A percentile compares a stretch with the other conserved stretches of the same genome.
These are phyloP conservation scores for Dothiorella sarmentorum DNA, from an alignment of 2,329 filamentous ascomycete species.

Conservation along the genomic window DNA sequence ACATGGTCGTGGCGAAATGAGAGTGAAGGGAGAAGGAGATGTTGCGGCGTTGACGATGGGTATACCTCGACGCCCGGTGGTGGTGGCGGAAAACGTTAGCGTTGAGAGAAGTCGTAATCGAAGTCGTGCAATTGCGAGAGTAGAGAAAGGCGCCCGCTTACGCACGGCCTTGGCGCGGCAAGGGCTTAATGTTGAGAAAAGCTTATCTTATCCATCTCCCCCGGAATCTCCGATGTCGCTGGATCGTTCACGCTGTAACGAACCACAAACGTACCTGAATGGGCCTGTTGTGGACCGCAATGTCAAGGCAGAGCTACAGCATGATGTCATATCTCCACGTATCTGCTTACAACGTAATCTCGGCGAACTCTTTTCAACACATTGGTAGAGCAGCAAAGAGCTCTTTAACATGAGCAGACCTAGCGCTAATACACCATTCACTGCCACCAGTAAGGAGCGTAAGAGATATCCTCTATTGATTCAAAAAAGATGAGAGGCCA, in stretches of 20 bases:
- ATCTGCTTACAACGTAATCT: no score
- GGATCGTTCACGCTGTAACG: background rate
- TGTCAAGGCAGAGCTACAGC: no score
- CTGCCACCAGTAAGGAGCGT: background rate
- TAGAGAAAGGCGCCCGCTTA: background rate
- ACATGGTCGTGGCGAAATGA: background rate
- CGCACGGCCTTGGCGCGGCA: constrained; percentile 13
- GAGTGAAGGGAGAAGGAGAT: no score
- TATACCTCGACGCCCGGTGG: background rate
- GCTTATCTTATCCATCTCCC: constrained; percentile 9
- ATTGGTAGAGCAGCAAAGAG: no score
- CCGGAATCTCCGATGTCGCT: constrained; percentile 9
- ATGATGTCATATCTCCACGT: no score
- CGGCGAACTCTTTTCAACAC: no score
- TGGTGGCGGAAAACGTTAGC: background rate
- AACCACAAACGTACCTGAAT: no score
- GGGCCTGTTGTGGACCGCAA: no score
- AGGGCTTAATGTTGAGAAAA: no score
- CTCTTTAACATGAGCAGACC: background rate
- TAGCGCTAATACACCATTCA: no score
- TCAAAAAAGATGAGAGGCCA: no score
- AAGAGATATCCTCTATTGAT: background rate
- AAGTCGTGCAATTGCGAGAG: background rate
- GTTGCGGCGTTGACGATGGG: no score
- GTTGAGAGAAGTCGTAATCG: background rate